These are phyloP conservation scores for Colletotrichum eremochloae DNA, from an alignment of 2,329 filamentous ascomycete species.

Conservation along the genomic window DNA sequence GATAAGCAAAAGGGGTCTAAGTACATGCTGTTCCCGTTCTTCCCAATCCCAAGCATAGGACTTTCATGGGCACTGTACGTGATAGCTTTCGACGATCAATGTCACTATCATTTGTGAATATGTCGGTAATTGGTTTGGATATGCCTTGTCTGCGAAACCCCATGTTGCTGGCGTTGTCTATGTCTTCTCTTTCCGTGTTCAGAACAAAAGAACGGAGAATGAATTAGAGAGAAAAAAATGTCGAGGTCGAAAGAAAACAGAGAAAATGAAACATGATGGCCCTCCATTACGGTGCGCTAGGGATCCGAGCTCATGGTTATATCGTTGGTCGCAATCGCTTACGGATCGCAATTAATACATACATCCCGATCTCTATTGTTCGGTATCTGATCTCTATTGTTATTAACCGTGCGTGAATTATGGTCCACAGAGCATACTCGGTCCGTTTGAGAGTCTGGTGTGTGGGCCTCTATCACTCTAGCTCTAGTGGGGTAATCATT, in stretches of 20 bases:
- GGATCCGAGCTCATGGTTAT: no score
- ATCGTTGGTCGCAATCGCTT: no score
- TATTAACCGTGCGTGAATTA: no score
- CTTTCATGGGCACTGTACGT: conserved; percentile 78
- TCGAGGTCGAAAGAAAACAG: no score
- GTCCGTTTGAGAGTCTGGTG: no score
- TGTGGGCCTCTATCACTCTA: neutral
- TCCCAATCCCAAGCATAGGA: conserved; percentile 77
- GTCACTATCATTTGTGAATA: conserved; percentile 75
- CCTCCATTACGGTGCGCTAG: no score
- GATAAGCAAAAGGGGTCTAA: conserved; percentile 46
- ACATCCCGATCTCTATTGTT: no score
- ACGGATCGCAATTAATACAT: no score
- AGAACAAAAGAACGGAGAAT: neutral
- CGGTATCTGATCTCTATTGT: no score
- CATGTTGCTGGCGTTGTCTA: conserved; percentile 22
- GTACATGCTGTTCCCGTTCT: conserved; percentile 79
- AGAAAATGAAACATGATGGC: neutral
- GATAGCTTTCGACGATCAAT: conserved; percentile 76
- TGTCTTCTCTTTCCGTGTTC: neutral
- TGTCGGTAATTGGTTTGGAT: conserved; percentile 65
- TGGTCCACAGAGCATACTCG: neutral
- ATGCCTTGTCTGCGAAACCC: neutral
- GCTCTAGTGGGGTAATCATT: neutral
- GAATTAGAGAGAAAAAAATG: no score